phyloP scores from a whole-genome alignment of 495 filamentous ascomycete species.

The Staphylotrichum longicolle region DNA sequence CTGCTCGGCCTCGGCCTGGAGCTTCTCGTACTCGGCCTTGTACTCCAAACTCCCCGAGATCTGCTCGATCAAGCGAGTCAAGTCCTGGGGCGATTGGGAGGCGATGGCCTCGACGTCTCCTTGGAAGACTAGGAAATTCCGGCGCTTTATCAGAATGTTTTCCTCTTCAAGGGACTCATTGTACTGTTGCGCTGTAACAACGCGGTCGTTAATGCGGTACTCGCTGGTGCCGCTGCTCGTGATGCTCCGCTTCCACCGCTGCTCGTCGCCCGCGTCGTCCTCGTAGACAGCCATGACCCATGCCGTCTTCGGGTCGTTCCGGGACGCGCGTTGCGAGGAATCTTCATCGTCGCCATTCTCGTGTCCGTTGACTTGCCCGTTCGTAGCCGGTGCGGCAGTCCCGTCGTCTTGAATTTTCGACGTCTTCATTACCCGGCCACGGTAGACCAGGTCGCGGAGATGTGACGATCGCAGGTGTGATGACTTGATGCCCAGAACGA shows the following conservation, averaged over 20 bases:
- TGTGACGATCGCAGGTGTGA: constrained; percentile 95
- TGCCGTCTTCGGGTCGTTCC: constrained; percentile 81
- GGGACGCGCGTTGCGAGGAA: constrained; percentile 51
- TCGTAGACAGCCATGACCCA: constrained; percentile 99
- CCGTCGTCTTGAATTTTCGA: constrained; percentile 88
- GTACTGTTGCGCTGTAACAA: constrained; percentile 87
- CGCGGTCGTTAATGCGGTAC: constrained; percentile 90
- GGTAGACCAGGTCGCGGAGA: constrained; percentile 91
- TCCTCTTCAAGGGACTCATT: constrained; percentile 90
- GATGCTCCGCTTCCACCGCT: constrained; percentile 92
- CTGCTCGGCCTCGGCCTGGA: constrained; percentile 81
- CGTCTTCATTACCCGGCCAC: constrained; percentile 86
- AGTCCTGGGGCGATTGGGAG: constrained; percentile 84
- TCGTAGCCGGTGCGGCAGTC: constrained; percentile 57
- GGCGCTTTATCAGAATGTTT: constrained; percentile 96
- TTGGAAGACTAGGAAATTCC: constrained; percentile 98
- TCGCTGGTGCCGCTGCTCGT: constrained; percentile 86
- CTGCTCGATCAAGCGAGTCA: constrained; percentile 95
- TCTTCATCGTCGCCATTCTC: constrained; percentile 57
- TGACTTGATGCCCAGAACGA: constrained; percentile 97
- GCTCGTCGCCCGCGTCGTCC: constrained; percentile 93
- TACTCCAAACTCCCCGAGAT: constrained; percentile 95
- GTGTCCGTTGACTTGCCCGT: constrained; percentile 55
- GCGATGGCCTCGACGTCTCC: constrained; percentile 99
- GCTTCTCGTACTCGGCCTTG: constrained; percentile 88